Evolutionary conservation across 371 early-diverging fungal species (phyloP).

Genomic region (Syncephalastrum contaminatum): DNA sequence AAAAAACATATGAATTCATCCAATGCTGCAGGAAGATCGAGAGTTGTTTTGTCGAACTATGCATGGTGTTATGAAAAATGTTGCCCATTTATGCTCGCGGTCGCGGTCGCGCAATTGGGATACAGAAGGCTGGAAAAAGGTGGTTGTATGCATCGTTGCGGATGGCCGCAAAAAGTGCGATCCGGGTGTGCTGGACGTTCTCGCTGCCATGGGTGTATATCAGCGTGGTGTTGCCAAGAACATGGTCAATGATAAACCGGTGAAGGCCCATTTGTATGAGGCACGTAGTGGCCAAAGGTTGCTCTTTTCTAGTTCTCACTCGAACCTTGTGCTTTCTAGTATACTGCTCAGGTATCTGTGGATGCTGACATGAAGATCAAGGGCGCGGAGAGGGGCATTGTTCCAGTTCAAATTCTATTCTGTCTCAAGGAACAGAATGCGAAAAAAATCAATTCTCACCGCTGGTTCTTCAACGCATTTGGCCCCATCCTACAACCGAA

Average conservation of each 20-base stretch:
- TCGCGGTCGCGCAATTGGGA: slow-evolving; percentile 67
- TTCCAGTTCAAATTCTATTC: slow-evolving; percentile 82
- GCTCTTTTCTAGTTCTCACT: background rate
- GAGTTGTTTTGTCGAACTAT: slow-evolving; percentile 70
- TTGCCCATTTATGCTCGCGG: slow-evolving; percentile 71
- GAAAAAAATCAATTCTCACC: slow-evolving; percentile 85
- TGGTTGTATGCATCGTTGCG: slow-evolving; percentile 81
- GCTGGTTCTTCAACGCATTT: slow-evolving; percentile 90
- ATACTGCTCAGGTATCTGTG: slow-evolving; percentile 86
- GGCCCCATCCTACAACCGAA: slow-evolving; percentile 74
- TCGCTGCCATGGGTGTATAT: slow-evolving; percentile 69
- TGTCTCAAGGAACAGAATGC: slow-evolving; percentile 76
- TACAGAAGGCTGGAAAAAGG: slow-evolving; percentile 78
- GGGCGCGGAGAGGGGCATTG: slow-evolving; percentile 69
- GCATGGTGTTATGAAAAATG: slow-evolving; percentile 79
- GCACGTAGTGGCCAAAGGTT: slow-evolving; percentile 14
- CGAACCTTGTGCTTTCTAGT: slow-evolving; percentile 33
- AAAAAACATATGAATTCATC: too few relatives aligned
- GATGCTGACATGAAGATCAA: slow-evolving; percentile 71
- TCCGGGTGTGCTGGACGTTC: slow-evolving; percentile 50
- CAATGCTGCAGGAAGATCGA: slow-evolving; percentile 50
- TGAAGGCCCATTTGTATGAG: slow-evolving; percentile 80
- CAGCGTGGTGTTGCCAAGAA: slow-evolving; percentile 72
- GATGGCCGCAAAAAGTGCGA: slow-evolving; percentile 80
- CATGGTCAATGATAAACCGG: slow-evolving; percentile 56